A percentile compares a stretch with the other conserved stretches of the same genome.
Conservation (phyloP, 306 rosid genomes). For the Fagus sylvatica region DNA sequence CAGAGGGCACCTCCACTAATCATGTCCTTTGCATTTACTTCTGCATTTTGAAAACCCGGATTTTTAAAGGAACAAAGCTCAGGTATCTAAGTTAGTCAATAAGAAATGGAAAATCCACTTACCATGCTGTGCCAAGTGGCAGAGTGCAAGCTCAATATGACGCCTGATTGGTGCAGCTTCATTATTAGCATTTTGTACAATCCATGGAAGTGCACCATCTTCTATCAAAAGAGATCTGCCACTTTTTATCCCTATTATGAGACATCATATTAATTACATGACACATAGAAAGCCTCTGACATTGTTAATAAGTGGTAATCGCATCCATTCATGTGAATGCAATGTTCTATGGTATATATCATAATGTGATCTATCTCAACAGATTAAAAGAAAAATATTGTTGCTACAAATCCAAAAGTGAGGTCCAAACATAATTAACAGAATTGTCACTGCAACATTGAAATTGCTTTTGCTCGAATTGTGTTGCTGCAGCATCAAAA, state of each 20-base stretch:
- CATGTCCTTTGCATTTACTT: conserved; percentile 93
- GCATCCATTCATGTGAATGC: neutral
- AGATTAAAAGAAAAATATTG: neutral
- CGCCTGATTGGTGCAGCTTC: conserved; percentile 97
- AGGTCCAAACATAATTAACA: neutral
- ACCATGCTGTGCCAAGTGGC: conserved; percentile 99
- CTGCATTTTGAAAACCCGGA: conserved; percentile 40
- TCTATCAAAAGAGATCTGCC: conserved; percentile 84
- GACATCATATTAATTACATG: conserved; percentile 3
- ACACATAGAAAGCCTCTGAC: neutral
- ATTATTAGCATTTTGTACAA: conserved; percentile 85
- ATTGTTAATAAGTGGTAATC: neutral
- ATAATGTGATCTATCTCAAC: neutral
- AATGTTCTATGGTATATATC: neutral
- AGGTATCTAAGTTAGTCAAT: neutral
- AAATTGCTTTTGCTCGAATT: neutral
- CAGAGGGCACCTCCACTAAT: conserved; percentile 96
- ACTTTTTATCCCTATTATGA: conserved; percentile 55
- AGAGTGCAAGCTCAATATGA: conserved; percentile 96
- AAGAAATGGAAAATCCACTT: conserved; percentile 20
- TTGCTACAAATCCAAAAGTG: neutral
- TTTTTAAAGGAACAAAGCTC: neutral
- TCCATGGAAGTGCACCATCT: conserved; percentile 97
- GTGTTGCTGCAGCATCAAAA: neutral
- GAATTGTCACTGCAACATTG: neutral